Base-by-base conservation (phyloP, 164 flowering plant genomes). In the Warburgia ugandensis region DNA sequence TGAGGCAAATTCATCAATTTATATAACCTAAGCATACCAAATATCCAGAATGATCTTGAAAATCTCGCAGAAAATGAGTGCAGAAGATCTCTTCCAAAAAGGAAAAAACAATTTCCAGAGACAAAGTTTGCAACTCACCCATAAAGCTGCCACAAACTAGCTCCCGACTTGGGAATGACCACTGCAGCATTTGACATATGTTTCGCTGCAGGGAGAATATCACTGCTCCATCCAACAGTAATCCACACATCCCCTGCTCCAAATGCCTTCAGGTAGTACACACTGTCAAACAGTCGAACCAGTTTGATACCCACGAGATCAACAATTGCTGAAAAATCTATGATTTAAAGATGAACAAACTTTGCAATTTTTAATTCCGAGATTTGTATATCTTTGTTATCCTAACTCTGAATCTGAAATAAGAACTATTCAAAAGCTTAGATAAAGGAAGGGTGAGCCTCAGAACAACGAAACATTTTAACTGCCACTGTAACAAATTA, bases 191-290 rank as follows among this genome's bases (percentile, higher is more conserved):
- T 68, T 22, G 95, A 77, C 85, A 78, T 70, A 43, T 87, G 83
- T 66, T 85, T 85, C 45, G 80, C 96, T 54, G 77, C 78, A 36
- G 95, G 95, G 70, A 92, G 62, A 50, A 92, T 73, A 68, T 87
- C 95, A 53, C 82, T 81, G 63, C 96, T 83, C 94, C 98, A 92
- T 44, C 98, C 98, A 72, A 92, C 96, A 61, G 94, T 88, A 44
- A 91, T 94, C 98, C 98, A 91, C 22, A 79, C 94, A 66, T 91
- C 95, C 27, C 94, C 94, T 8, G 77, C 88, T 54, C 69, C 73
- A 74, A 91, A 78, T 57, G 98, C 87, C 76, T 87, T 87, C 13
- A 91, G 61, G 67, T 87, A 91, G 62, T 91, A 55, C 32, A 35
- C 51, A 51, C 78, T 85, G 65, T 91, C 98, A 68, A 91, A 87